Conservation (phyloP, 116 monocot genomes). For the Trichopus zeylanicus region DNA sequence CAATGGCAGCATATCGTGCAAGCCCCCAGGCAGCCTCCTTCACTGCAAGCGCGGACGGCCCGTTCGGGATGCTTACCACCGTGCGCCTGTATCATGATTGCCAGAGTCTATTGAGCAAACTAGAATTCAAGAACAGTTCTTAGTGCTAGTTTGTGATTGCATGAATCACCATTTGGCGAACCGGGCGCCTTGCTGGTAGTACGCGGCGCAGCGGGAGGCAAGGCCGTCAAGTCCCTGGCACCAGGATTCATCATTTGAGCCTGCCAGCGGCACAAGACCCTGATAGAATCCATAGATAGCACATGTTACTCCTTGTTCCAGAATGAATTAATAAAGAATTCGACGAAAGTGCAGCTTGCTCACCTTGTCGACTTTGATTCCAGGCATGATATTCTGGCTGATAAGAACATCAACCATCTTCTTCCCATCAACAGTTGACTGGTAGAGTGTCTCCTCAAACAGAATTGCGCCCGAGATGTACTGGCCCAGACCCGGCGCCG, state of each 20-base stretch:
- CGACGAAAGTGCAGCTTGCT: neutral
- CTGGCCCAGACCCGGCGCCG: constrained; percentile 25
- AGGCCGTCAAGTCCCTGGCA: constrained; percentile 58
- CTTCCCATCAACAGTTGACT: constrained; percentile 34
- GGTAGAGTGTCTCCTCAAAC: constrained; percentile 39
- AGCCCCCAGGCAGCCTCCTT: constrained; percentile 72
- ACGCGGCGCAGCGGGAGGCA: constrained; percentile 34
- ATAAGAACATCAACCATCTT: constrained; percentile 33
- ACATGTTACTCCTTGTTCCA: neutral
- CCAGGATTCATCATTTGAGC: constrained; percentile 56
- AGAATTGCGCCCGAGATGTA: constrained; percentile 39
- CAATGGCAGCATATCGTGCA: constrained; percentile 62
- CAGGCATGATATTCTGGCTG: constrained; percentile 23
- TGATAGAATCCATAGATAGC: neutral
- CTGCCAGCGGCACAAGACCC: constrained; percentile 40
- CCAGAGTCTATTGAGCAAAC: too few species aligned
- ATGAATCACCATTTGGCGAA: constrained; percentile 33
- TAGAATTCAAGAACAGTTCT: too few species aligned
- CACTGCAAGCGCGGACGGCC: constrained; percentile 63
- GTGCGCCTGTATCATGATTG: too few species aligned
- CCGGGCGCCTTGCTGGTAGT: constrained; percentile 46
- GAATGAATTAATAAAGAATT: neutral
- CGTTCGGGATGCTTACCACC: constrained; percentile 65
- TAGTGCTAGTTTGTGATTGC: too few species aligned
- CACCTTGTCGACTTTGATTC: constrained; percentile 44